These are phyloP conservation scores for Epichloe glyceriae DNA, from an alignment of 2,329 filamentous ascomycete species.

Conservation along the genomic window DNA sequence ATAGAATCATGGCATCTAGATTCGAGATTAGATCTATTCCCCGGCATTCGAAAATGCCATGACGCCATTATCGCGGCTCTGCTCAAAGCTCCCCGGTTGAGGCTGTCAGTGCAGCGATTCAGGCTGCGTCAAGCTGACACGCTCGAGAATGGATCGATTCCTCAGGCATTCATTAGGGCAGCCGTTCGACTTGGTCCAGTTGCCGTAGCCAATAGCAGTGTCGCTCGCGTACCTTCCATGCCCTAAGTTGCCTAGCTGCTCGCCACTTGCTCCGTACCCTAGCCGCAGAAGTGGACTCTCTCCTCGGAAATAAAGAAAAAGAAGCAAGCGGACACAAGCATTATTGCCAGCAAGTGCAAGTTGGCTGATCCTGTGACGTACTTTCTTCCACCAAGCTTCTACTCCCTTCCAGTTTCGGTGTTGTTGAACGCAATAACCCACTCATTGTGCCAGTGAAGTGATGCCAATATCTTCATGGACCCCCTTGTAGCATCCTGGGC, in stretches of 20 bases:
- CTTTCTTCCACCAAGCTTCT: too few species aligned
- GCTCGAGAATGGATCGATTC: neutral
- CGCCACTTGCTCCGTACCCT: neutral
- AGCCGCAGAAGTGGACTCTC: neutral
- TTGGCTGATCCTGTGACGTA: too few species aligned
- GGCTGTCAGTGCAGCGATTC: conserved; percentile 8
- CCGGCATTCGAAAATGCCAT: conserved; percentile 7
- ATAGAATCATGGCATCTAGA: neutral
- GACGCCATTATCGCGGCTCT: conserved; percentile 17
- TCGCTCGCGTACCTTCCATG: too few species aligned
- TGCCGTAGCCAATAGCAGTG: too few species aligned
- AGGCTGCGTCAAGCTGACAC: neutral
- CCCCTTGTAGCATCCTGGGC: neutral
- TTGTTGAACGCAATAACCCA: neutral
- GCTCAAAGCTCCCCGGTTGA: conserved; percentile 14
- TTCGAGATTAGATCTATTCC: conserved; percentile 3
- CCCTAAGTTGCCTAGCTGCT: neutral
- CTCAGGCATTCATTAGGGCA: neutral
- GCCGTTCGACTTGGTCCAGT: too few species aligned
- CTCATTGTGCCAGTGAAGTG: neutral
- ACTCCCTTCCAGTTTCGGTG: too few species aligned
- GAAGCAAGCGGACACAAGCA: too few species aligned
- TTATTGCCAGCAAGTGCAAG: too few species aligned
- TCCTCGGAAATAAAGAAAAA: neutral
- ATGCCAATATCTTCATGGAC: neutral